Base-by-base conservation (phyloP, 768 basidiomycete species). In the Tremella mesenterica region DNA sequence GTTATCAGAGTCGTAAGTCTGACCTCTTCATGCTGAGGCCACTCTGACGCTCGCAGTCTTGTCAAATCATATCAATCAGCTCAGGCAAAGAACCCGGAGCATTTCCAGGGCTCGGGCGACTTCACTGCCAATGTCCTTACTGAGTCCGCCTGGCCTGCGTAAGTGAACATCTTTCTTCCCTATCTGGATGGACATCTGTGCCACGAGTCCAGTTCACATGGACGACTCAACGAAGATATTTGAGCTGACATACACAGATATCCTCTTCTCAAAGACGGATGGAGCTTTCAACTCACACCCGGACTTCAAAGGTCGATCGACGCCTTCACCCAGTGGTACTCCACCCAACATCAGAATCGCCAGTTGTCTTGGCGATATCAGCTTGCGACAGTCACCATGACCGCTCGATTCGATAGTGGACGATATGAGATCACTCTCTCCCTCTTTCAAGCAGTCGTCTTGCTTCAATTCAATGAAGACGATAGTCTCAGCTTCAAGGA, bases 341-440 rank as follows among this genome's bases (percentile, higher is more conserved):
- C 84, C 61, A 74, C 70, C 2, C 85, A 85, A 60, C 90, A 95
- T 73, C 77, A 81, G 38, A 83, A 83, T 0, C 82, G 84, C 41
- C 81, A 81, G 48, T 78, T 99, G 6, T 80, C 83, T 43, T 96
- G 88, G 88, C 81, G 88, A 65, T 88, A 89, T 65, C 80, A 84
- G 0, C 80, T 97, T 1, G 91, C 86, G 6, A 89, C 86, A 1
- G 87, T 83, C 31, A 85, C 82, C 7, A 70, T 99, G 53, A 82
- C 74, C 52, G 86, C 82, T 3, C 71, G 77, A 41, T 97, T 97
- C 75, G 62, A 60, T 2, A 64, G 67, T 21, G 71, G 65, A 1
- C 72, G 76, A 58, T 97, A 97, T 72, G 92, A 97, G 70, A 78
- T 99, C 36, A 83, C 84, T 12, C 84, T 97, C 60, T 89, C 86